Conservation (phyloP, 768 basidiomycete species). For the Suillus subalutaceus region DNA sequence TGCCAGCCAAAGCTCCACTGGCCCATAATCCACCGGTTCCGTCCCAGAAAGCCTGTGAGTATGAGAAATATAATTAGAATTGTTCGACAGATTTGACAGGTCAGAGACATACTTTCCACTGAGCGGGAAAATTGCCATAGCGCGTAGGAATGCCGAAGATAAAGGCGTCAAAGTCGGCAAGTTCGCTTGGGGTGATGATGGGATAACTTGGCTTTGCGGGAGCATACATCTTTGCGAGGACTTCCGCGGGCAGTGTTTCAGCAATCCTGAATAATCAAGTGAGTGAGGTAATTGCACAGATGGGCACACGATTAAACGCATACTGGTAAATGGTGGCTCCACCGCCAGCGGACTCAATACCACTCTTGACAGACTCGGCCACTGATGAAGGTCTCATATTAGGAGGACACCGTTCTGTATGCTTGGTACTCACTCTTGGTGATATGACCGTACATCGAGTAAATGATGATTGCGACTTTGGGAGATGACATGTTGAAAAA, state of each 20-base stretch:
- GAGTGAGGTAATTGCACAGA: not conserved
- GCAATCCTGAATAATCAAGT: conserved; percentile 52
- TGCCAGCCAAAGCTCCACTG: conserved; percentile 65
- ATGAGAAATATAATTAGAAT: conserved; percentile 8
- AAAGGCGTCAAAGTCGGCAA: conserved; percentile 69
- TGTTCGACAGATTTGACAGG: not conserved
- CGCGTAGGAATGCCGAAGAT: conserved; percentile 80
- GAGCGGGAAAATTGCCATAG: conserved; percentile 79
- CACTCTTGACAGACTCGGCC: conserved; percentile 53
- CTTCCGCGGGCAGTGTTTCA: conserved; percentile 75
- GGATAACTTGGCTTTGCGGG: conserved; percentile 75
- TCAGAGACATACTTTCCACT: conserved; percentile 63
- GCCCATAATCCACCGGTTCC: conserved; percentile 69
- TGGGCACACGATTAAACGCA: conserved; percentile 20
- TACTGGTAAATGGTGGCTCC: conserved; percentile 58
- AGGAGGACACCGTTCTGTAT: conserved; percentile 6
- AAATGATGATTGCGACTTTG: conserved; percentile 71
- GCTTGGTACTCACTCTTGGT: conserved; percentile 50
- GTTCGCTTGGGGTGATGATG: conserved; percentile 54
- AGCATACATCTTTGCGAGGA: conserved; percentile 71
- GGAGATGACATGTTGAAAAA: conserved; percentile 45
- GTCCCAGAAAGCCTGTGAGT: conserved; percentile 69
- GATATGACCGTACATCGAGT: conserved; percentile 79
- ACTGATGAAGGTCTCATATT: conserved; percentile 43
- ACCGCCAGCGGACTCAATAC: conserved; percentile 53